Conservation (phyloP, 2,329 filamentous ascomycete genomes). For the Graphilbum fragrans region DNA sequence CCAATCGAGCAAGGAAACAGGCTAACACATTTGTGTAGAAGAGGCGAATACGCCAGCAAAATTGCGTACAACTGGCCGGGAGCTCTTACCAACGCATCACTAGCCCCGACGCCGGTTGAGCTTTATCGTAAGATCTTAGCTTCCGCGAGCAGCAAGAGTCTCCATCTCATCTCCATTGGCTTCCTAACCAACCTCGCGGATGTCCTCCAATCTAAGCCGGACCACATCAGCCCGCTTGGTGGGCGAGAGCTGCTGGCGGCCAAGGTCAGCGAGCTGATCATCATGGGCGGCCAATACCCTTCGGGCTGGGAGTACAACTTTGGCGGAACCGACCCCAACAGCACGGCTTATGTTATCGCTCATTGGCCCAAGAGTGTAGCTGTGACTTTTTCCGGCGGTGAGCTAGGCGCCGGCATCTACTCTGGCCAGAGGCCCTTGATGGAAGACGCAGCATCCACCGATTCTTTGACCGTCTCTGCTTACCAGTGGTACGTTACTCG, state of each 20-base stretch:
- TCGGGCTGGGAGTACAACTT: constrained; percentile 37
- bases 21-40: constrained; percentile 15
- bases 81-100: constrained; percentile 21
- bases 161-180: constrained; percentile 32
- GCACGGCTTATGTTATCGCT: constrained; percentile 29
- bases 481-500: constrained; percentile 25
- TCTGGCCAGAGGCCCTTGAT: constrained; percentile 23
- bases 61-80: constrained; percentile 28
- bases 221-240: constrained; percentile 23
- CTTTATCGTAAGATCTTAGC: constrained; percentile 32
- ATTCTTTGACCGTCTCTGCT: constrained; percentile 23
- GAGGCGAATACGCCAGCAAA: constrained; percentile 33
- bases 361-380: constrained; percentile 23
- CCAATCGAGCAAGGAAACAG: constrained; percentile 1
- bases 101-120: constrained; percentile 27
- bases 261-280: constrained; percentile 35
- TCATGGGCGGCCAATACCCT: constrained; percentile 40
- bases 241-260: constrained; percentile 26
- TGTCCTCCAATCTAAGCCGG: constrained; percentile 30
- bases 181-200: constrained; percentile 34
- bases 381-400: constrained; percentile 28
- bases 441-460: constrained; percentile 13
- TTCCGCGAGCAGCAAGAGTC: constrained; percentile 23
- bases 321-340: constrained; percentile 20
- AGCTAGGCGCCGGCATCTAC: constrained; percentile 28